phyloP scores from a whole-genome alignment of 768 basidiomycete species.

The Kwoniella dendrophila region DNA sequence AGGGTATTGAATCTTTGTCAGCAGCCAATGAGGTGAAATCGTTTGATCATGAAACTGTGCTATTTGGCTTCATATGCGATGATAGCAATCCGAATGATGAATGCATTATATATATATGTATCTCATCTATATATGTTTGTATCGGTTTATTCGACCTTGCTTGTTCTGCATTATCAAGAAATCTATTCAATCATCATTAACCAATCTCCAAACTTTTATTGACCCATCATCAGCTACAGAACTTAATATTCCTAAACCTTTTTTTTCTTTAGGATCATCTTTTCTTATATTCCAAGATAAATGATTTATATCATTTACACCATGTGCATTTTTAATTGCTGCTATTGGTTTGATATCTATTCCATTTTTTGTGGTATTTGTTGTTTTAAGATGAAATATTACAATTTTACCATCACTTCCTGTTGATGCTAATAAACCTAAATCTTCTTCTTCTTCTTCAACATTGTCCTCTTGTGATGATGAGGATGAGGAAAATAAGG shows the following conservation, averaged over 20 bases:
- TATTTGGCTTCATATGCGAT: too few relatives aligned
- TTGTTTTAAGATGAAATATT: constrained; percentile 69
- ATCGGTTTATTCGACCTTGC: too few relatives aligned
- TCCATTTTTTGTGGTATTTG: background rate
- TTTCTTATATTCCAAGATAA: constrained; percentile 78
- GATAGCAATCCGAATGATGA: too few relatives aligned
- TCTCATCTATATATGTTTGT: background rate
- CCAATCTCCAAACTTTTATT: constrained; percentile 72
- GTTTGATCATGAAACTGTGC: too few relatives aligned
- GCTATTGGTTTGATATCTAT: constrained; percentile 60
- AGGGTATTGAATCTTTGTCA: too few relatives aligned
- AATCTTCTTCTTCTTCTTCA: constrained; percentile 18
- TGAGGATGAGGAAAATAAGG: constrained; percentile 8
- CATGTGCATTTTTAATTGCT: constrained; percentile 69
- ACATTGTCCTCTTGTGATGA: background rate
- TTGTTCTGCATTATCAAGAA: too few relatives aligned
- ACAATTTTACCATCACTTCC: constrained; percentile 83
- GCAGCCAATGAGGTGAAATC: too few relatives aligned
- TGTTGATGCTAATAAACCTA: constrained; percentile 83
- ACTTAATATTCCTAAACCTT: constrained; percentile 67
- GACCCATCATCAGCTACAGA: constrained; percentile 84
- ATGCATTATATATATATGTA: background rate
- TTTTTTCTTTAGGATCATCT: too few relatives aligned
- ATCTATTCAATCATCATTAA: constrained; percentile 19
- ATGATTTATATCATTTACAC: constrained; percentile 79